A percentile compares a stretch with the other conserved stretches of the same genome.
phyloP scores from a whole-genome alignment of 1,139 yeast genomes.

The Candida pseudocylindracea region DNA sequence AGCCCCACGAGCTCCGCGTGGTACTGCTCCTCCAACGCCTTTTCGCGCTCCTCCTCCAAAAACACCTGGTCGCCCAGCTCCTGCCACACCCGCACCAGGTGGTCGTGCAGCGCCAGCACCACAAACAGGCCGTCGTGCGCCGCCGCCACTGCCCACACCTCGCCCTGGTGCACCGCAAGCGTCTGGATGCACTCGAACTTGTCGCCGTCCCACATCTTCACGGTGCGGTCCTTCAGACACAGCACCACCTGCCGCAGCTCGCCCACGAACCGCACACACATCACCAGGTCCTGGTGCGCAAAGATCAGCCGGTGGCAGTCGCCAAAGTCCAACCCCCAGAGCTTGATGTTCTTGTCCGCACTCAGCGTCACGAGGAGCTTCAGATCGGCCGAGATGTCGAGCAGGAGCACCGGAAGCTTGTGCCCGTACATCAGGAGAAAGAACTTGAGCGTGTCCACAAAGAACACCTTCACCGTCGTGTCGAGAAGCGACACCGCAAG shows the following conservation, averaged over 20 bases:
- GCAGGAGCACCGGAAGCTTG: slow-evolving; percentile 75
- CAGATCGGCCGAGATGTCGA: slow-evolving; percentile 77
- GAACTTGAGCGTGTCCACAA: slow-evolving; percentile 67
- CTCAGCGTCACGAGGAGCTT: slow-evolving; percentile 79
- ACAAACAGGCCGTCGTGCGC: slow-evolving; percentile 52
- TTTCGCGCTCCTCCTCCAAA: slow-evolving; percentile 88
- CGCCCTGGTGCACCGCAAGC: slow-evolving; percentile 72
- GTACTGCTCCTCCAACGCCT: slow-evolving; percentile 80
- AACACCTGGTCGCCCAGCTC: slow-evolving; percentile 88
- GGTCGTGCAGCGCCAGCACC: slow-evolving; percentile 85
- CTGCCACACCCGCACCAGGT: slow-evolving; percentile 76
- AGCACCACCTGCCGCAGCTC: slow-evolving; percentile 77
- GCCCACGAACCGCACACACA: slow-evolving; percentile 71
- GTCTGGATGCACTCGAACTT: slow-evolving; percentile 88
- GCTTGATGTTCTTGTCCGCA: slow-evolving; percentile 90
- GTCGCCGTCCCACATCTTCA: slow-evolving; percentile 97
- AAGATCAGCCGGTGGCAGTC: slow-evolving; percentile 93
- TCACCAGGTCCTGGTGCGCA: slow-evolving; percentile 90
- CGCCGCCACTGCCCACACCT: slow-evolving; percentile 79
- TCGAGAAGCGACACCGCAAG: slow-evolving; percentile 76
- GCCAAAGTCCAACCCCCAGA: slow-evolving; percentile 98
- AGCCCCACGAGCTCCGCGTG: slow-evolving; percentile 56
- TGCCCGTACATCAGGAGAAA: slow-evolving; percentile 86
- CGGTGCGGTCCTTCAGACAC: slow-evolving; percentile 69
- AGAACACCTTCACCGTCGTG: slow-evolving; percentile 85